These are phyloP conservation scores for Diospyros lotus DNA, from an alignment of 148 eudicot genomes.

Conservation along the genomic window DNA sequence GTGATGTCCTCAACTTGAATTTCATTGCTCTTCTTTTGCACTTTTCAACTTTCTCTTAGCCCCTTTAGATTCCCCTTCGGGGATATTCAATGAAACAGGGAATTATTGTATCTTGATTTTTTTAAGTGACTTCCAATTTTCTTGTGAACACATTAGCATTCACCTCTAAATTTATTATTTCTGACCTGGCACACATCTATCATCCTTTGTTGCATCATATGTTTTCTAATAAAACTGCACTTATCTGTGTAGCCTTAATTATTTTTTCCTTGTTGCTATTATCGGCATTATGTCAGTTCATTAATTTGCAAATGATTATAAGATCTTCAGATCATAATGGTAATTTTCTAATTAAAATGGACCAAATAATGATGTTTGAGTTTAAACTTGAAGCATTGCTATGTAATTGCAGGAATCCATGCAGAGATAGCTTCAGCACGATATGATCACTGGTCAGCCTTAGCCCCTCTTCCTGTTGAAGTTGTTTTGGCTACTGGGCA, in stretches of 20 bases:
- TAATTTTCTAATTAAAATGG: no score
- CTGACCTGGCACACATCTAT: not conserved
- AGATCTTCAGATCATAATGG: not conserved
- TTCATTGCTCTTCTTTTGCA: not conserved
- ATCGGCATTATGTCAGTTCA: not conserved
- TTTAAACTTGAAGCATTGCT: not conserved
- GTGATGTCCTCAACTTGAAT: constrained; percentile 1
- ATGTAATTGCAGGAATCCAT: constrained; percentile 51
- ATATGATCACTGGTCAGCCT: constrained; percentile 79
- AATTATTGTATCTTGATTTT: not conserved
- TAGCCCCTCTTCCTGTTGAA: constrained; percentile 74
- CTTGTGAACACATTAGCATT: not conserved
- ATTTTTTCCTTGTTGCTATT: not conserved
- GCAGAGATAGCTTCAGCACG: constrained; percentile 78
- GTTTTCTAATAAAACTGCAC: not conserved
- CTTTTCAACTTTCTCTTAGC: not conserved
- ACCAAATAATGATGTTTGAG: not conserved
- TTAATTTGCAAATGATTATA: not conserved
- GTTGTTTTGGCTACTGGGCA: constrained; percentile 76
- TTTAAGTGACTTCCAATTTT: not conserved
- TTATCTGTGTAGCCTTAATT: not conserved
- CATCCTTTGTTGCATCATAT: not conserved
- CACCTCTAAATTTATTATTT: not conserved
- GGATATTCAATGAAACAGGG: not conserved
- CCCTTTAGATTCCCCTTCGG: not conserved